Conservation (phyloP, 176 grass and related monocot genomes). For the Guadua angustifolia region DNA sequence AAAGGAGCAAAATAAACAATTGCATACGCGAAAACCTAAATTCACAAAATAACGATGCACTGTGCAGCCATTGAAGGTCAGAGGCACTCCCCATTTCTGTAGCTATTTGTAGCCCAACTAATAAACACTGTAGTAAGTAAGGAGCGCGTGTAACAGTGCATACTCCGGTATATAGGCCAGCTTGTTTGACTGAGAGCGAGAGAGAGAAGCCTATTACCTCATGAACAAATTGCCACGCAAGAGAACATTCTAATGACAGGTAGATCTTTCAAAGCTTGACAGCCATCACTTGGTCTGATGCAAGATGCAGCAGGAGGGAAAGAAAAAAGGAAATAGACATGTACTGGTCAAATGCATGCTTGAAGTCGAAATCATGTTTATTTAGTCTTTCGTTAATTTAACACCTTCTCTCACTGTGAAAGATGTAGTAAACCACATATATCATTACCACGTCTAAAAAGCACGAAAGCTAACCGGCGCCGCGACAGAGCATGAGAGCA, state of each 20-base stretch:
- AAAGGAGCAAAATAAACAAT: no score
- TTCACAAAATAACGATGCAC: background rate
- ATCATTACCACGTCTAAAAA: no score
- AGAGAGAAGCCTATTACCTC: background rate
- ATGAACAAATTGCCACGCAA: constrained; percentile 21
- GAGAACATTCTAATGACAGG: background rate
- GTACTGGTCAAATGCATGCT: no score
- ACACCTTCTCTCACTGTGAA: no score
- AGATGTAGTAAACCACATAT: no score
- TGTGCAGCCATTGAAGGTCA: constrained; percentile 27
- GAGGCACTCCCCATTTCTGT: background rate
- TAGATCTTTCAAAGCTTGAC: constrained; percentile 34
- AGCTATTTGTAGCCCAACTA: constrained; percentile 33
- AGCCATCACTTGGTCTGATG: background rate
- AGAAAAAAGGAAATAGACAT: no score
- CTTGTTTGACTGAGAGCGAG: background rate
- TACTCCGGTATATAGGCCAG: background rate
- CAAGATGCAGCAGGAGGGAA: no score
- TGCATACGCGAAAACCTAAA: no score
- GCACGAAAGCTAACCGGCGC: no score
- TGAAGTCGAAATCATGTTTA: no score
- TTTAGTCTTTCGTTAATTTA: no score
- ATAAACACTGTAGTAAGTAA: constrained; percentile 4
- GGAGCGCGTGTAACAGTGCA: background rate
- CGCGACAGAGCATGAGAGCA: no score